phyloP scores from a whole-genome alignment of 345 rosid genomes.

The Gossypium arboreum region DNA sequence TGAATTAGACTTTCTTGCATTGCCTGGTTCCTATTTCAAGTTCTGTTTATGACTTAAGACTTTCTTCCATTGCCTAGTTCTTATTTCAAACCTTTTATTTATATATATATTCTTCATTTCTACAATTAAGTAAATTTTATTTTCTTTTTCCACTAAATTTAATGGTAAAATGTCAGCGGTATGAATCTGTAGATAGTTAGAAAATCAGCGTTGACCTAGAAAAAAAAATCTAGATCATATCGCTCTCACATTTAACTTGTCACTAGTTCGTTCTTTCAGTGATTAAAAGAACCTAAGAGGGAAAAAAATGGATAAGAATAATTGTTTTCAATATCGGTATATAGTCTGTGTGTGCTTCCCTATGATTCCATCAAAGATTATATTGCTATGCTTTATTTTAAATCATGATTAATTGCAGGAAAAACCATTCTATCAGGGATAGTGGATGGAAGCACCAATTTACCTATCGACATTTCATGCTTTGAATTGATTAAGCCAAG shows the following conservation, averaged over 20 bases:
- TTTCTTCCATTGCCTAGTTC: no score
- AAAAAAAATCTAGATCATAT: not conserved
- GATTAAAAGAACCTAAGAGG: not conserved
- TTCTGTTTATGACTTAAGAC: no score
- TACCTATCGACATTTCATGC: constrained; percentile 29
- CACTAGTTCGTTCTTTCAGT: not conserved
- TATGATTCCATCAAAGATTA: no score
- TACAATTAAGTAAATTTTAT: not conserved
- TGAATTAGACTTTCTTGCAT: no score
- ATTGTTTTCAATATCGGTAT: no score
- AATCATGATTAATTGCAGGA: constrained; percentile 21
- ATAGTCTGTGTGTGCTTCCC: no score
- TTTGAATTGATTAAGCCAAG: constrained; percentile 35
- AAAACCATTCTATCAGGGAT: constrained; percentile 16
- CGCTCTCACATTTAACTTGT: not conserved
- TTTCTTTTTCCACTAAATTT: not conserved
- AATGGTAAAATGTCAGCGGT: not conserved
- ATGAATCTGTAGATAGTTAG: not conserved
- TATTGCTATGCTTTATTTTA: not conserved
- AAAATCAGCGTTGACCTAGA: not conserved
- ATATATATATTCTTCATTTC: not conserved
- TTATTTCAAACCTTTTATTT: no score
- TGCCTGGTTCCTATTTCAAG: not conserved
- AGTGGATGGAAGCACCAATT: constrained; percentile 28
- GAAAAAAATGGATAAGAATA: not conserved